Base-by-base conservation (phyloP, 2,329 filamentous ascomycete genomes). In the Fragosphaeria purpurea region DNA sequence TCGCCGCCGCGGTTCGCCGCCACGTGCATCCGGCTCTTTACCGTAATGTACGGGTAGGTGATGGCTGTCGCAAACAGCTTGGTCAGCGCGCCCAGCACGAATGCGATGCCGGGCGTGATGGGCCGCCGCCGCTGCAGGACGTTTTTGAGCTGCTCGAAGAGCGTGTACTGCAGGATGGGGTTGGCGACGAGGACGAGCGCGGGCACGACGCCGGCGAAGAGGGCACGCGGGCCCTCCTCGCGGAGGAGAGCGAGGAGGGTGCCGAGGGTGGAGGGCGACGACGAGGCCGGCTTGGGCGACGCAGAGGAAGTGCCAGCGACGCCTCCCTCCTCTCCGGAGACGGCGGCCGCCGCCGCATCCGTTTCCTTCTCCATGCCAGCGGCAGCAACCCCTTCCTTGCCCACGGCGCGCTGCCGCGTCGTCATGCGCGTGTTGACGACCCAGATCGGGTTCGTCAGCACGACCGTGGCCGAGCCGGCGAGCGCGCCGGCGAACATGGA, bases 371-470 rank as follows among this genome's bases (percentile, higher is more conserved):
- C 43, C 22, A 3, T n/a, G 35, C 5, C 13, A 6, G 30, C 31
- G 31, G 69, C 64, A 32, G 65, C 61, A 37, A 58, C 56, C n/a
- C 50, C 54, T 22, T 22, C 22, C 22, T 22, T 22, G 43, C 58
- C 58, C 44, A 57, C 62, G 47, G 61, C 60, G 57, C 80, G 79
- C 70, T 86, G 85, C 61, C 88, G 82, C 46, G 93, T 91, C 30
- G 93, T 98, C 85, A 98, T 94, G 63, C 93, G 86, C 50, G 93
- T 98, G 75, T 98, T 98, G 67, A 98, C 76, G 47, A 98, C 93
- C 93, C 93, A 98, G 70, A 98, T 98, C 44, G 93, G 93, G 74
- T 98, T 98, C 54, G 93, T 98, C 62, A 96, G 77, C 62, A 98
- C 76, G 58, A 98, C 93, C 13, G 93, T 98, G 10, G 91, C 91